Percentiles rank a stretch among this genome's conserved stretches.
Conservation (phyloP, 2,329 filamentous ascomycete genomes). For the Penicillium hesseltinei region DNA sequence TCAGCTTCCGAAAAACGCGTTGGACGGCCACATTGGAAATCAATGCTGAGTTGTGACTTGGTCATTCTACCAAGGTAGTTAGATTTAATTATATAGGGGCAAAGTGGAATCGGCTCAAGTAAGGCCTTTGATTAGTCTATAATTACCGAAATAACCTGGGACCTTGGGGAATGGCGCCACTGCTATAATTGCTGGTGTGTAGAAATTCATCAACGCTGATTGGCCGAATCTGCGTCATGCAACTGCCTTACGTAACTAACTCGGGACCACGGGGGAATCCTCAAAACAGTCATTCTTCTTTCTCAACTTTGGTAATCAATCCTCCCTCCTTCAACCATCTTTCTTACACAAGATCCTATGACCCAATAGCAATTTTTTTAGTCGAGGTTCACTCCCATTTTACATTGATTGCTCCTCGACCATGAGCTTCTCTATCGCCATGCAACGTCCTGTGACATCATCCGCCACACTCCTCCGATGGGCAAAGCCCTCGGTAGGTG, state of each 20-base stretch:
- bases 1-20: conserved; percentile 21
- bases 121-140: not conserved
- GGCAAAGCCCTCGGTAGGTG: conserved; percentile 39
- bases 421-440: conserved; percentile 42
- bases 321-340: conserved; percentile 4
- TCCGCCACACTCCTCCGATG: conserved; percentile 43
- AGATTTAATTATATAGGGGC: not conserved
- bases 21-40: not conserved
- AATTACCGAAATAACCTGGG: not conserved
- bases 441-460: conserved; percentile 48
- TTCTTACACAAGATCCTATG: conserved; percentile 11
- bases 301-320: conserved; percentile 1
- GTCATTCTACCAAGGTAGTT: not conserved
- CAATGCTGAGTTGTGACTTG: not conserved
- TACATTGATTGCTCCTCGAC: conserved; percentile 11
- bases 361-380: conserved; percentile 16
- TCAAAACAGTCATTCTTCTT: conserved; percentile 25
- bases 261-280: conserved; percentile 18
- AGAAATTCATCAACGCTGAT: conserved; percentile 42
- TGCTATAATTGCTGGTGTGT: conserved; percentile 22
- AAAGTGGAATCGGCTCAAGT: not conserved
- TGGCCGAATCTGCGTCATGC: conserved; percentile 29
- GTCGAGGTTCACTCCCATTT: not conserved
- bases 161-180: conserved; percentile 31
- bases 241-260: conserved; percentile 28